phyloP scores from a whole-genome alignment of 257 asterid genomes.

The Solanum dulcamara region DNA sequence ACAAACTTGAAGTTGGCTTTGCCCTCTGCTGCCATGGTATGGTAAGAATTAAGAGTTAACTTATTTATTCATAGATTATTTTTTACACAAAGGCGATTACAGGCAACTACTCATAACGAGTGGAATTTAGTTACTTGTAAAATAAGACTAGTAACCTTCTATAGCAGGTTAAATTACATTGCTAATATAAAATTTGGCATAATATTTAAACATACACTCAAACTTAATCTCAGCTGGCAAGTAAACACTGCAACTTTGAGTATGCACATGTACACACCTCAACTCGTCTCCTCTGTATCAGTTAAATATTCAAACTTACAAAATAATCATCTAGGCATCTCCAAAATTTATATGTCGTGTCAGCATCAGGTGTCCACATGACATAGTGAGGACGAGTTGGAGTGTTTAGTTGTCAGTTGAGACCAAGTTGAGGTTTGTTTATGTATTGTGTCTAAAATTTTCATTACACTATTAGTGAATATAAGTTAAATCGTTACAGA shows the following conservation, averaged over 20 bases:
- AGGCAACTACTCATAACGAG: neutral
- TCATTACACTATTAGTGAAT: neutral
- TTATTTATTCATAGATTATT: neutral
- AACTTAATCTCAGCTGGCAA: neutral
- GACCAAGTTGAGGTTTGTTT: neutral
- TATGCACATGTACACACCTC: neutral
- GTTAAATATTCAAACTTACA: neutral
- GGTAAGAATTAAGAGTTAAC: conserved; percentile 26
- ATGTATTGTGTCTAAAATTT: neutral
- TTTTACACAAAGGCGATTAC: neutral
- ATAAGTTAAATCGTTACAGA: neutral
- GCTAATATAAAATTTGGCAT: neutral
- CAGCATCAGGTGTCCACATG: neutral
- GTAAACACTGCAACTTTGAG: neutral
- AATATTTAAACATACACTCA: neutral
- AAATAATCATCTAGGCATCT: neutral
- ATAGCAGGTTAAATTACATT: neutral
- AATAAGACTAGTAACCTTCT: neutral
- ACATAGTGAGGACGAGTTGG: neutral
- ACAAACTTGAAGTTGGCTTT: conserved; percentile 37
- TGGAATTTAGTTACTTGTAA: neutral
- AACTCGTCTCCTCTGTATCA: neutral
- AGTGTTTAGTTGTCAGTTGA: neutral
- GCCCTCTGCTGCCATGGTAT: conserved; percentile 71
- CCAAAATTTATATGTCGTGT: no score